Base-by-base conservation (phyloP, 2,329 filamentous ascomycete genomes). In the Microsporum audouinii region DNA sequence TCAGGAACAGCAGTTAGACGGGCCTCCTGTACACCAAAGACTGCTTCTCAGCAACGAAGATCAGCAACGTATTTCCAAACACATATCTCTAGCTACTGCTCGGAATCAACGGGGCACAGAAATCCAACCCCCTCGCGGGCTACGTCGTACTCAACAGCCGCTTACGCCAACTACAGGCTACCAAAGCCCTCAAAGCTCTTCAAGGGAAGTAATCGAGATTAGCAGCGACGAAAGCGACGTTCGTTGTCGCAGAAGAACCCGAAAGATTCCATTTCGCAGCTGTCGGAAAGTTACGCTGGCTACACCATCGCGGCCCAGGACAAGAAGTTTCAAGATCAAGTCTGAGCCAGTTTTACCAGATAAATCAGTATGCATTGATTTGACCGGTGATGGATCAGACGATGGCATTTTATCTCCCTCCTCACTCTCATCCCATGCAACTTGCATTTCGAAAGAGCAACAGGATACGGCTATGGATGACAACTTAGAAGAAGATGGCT, bases 1-100 rank as follows among this genome's bases (percentile, higher is more conserved):
- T 31, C 67, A 70, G 57, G 58, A 66, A 7, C 66, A 65, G 3
- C 74, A 76, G 39, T 66, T 76, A 5, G 63, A 69, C 57, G 71
- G 69, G 1, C 60, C 65, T 1, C 62, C 63, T 1, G 57, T 65
- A 0, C 56, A 65, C 10, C 38, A 34, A 45, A 7, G 57, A 36
- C 8, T n/a, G 4, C 7, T 23, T 43, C 57, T 59, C 7, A 17
- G 5, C 6, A 8, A 31, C 10, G 41, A 59, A 12, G 10, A 5
- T 7, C 38, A 60, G 4, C 65, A 69, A n/a, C 38, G 6, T 43
- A 39, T 59, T 38, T 23, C 3, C 4, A 10, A 45, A n/a, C 38
- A 47, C 12, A 47, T 59, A 10, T 27, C 34, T 8, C 39, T 59
- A 2, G 57, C 57, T 12, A 14, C 4, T 3, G 29, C 17, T 7